These are phyloP conservation scores for Barnettozyma sp. DNA, from an alignment of 805 yeast species.

Conservation along the genomic window DNA sequence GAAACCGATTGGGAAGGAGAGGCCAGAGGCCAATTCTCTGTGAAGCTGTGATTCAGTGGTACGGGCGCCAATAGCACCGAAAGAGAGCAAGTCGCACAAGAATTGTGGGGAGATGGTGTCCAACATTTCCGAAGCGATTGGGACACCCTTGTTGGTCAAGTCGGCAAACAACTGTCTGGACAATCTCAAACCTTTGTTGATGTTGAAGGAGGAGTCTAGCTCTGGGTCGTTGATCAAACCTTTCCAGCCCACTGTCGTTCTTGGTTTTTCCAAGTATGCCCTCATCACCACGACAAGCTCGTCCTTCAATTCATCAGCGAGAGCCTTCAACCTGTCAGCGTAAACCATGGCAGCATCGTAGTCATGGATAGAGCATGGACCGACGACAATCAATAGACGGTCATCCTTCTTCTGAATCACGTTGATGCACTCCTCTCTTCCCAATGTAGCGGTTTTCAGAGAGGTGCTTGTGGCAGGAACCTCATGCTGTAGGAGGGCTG, in stretches of 20 bases:
- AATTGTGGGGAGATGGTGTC: constrained; percentile 97
- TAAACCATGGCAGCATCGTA: constrained; percentile 84
- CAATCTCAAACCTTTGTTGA: constrained; percentile 86
- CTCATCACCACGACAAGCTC: constrained; percentile 90
- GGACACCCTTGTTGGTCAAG: constrained; percentile 71
- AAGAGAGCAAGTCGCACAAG: constrained; percentile 80
- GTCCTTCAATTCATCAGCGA: constrained; percentile 61
- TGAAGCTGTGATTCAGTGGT: constrained; percentile 98
- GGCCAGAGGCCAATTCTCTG: constrained; percentile 94
- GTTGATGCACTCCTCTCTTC: constrained; percentile 71
- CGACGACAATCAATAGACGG: constrained; percentile 80
- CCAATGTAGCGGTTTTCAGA: constrained; percentile 58
- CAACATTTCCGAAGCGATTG: constrained; percentile 96
- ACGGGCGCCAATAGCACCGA: constrained; percentile 99
- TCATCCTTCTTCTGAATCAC: constrained; percentile 75
- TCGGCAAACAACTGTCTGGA: constrained; percentile 81
- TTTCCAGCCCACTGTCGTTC: constrained; percentile 99
- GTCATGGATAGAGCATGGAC: constrained; percentile 97
- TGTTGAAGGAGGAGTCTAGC: constrained; percentile 84
- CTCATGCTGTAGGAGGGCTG: constrained; percentile 84
- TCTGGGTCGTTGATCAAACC: constrained; percentile 97
- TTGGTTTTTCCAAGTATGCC: constrained; percentile 96
- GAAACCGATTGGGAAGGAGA: constrained; percentile 98
- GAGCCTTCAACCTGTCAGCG: constrained; percentile 57
- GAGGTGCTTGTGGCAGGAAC: constrained; percentile 56